Percentiles rank a stretch among this genome's conserved stretches.
These are phyloP conservation scores for Phytopythium sindhum DNA, from an alignment of 352 stramenopile genomes.

Conservation along the genomic window DNA sequence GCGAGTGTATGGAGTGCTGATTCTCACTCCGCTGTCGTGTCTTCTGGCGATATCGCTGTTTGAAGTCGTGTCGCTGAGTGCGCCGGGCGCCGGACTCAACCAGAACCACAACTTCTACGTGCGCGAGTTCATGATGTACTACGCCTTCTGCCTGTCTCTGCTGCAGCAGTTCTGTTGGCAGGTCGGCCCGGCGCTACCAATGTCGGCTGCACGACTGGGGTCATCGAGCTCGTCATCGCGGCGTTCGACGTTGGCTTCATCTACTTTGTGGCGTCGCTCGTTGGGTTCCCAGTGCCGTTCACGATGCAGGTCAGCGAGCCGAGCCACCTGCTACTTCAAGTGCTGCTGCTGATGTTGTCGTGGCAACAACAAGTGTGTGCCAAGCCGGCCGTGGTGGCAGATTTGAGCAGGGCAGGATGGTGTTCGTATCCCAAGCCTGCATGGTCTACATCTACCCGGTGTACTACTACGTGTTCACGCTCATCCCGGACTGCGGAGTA, in stretches of 20 bases:
- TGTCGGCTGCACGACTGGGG: conserved; percentile 5
- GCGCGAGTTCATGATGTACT: conserved; percentile 15
- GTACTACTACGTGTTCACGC: conserved; percentile 17
- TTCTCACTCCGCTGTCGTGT: conserved; percentile 16
- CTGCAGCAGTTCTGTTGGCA: conserved; percentile 20
- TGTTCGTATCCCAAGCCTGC: conserved; percentile 12
- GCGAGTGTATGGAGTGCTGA: not conserved
- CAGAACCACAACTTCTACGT: conserved; percentile 20
- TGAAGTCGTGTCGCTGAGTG: conserved; percentile 22
- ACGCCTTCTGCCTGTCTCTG: conserved; percentile 12
- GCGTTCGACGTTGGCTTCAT: not conserved
- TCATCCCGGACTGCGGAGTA: conserved; percentile 7
- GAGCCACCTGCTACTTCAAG: not conserved
- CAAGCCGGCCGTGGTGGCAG: not conserved
- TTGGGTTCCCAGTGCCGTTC: conserved; percentile 31
- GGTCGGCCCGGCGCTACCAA: conserved; percentile 11
- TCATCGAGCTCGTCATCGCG: conserved; percentile 12
- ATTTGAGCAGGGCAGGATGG: not conserved
- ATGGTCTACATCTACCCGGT: conserved; percentile 16
- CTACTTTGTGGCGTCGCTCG: conserved; percentile 8
- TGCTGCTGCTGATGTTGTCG: not conserved
- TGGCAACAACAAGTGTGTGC: not conserved
- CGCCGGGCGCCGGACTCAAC: conserved; percentile 6
- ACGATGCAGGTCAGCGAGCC: conserved; percentile 6
- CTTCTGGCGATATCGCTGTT: conserved; percentile 10